phyloP scores from a whole-genome alignment of 345 rosid genomes.

The Aegle marmelos region DNA sequence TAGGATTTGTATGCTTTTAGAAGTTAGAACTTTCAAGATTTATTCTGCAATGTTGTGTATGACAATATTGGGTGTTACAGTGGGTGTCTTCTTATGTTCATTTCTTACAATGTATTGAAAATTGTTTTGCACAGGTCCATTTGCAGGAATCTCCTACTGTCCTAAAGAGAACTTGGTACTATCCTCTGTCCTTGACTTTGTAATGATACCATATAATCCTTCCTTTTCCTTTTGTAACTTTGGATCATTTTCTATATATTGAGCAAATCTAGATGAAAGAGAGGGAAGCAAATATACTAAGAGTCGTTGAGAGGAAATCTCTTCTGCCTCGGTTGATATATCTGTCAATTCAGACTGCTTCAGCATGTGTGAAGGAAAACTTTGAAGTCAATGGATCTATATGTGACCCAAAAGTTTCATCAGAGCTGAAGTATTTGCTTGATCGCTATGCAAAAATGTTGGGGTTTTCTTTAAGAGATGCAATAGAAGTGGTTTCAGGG shows the following conservation, averaged over 20 bases:
- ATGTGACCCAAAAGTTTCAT: constrained; percentile 44
- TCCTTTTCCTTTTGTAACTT: constrained; percentile 9
- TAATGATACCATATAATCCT: neutral
- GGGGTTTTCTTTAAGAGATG: constrained; percentile 70
- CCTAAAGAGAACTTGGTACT: constrained; percentile 67
- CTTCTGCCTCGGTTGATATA: constrained; percentile 86
- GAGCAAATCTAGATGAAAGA: constrained; percentile 47
- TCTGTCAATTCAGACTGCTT: constrained; percentile 73
- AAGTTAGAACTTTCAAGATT: neutral
- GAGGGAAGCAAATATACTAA: constrained; percentile 55
- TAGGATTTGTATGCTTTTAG: neutral
- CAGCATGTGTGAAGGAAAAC: constrained; percentile 52
- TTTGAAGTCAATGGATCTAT: constrained; percentile 57
- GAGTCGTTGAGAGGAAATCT: constrained; percentile 60
- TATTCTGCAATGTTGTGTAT: neutral
- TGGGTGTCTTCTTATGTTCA: neutral
- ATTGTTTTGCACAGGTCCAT: constrained; percentile 61
- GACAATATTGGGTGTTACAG: neutral
- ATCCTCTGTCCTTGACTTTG: constrained; percentile 16
- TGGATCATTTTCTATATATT: constrained; percentile 5
- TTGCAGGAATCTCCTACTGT: constrained; percentile 68
- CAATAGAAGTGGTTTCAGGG: constrained; percentile 49
- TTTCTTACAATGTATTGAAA: constrained; percentile 9
- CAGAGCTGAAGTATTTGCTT: constrained; percentile 67
- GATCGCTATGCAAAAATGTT: constrained; percentile 69